A percentile compares a stretch with the other conserved stretches of the same genome.
Conservation (phyloP, 129 eudicot genomes). For the Gnaphalium uliginosum region DNA sequence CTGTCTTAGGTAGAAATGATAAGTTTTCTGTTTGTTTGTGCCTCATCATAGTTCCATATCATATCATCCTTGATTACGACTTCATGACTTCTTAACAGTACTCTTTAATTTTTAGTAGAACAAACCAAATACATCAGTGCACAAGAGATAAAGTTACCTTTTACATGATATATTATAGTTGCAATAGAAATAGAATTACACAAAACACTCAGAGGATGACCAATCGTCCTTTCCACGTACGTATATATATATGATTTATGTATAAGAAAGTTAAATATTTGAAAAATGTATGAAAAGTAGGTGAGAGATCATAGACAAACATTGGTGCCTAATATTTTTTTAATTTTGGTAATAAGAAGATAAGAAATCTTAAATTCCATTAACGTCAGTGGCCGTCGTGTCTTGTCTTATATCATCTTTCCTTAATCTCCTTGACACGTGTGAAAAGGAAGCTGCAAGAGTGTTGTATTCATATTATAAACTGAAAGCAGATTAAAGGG, state of each 20-base stretch:
- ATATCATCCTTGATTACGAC: conserved; percentile 3
- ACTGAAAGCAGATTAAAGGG: not conserved
- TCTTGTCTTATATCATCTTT: conserved; percentile 16
- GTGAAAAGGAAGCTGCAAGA: conserved; percentile 19
- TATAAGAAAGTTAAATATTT: not conserved
- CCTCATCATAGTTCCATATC: not conserved
- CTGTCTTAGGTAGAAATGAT: too few relatives aligned
- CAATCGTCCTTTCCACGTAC: conserved; percentile 2
- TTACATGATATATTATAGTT: not conserved
- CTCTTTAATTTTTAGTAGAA: not conserved
- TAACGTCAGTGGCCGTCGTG: conserved; percentile 28
- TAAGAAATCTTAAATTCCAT: conserved; percentile 30
- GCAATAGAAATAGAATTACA: not conserved
- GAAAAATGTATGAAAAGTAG: conserved; percentile 14
- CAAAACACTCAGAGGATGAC: conserved; percentile 1
- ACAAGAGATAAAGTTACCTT: not conserved
- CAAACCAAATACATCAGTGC: not conserved
- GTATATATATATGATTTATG: conserved; percentile 17
- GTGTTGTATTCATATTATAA: not conserved
- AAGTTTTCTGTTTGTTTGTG: conserved; percentile 7
- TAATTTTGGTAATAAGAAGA: conserved; percentile 19
- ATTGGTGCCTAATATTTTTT: conserved; percentile 34
- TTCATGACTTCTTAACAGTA: conserved; percentile 2
- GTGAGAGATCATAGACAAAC: conserved; percentile 36
- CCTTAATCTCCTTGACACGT: conserved; percentile 19